phyloP scores from a whole-genome alignment of 2,329 filamentous ascomycete genomes.

The Lachnellula arida region DNA sequence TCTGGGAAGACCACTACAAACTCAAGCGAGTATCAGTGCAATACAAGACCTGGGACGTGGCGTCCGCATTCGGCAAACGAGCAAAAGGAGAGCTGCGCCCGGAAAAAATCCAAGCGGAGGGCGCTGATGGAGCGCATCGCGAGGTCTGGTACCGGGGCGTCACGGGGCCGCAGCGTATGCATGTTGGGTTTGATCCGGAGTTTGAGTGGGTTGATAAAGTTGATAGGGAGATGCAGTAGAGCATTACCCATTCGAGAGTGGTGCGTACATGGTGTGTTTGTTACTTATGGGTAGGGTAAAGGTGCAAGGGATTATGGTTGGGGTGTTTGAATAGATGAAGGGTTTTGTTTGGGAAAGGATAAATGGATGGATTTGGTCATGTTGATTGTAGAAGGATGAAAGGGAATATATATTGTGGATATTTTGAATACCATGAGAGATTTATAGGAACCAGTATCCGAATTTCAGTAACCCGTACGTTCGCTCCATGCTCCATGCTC shows the following conservation, averaged over 20 bases:
- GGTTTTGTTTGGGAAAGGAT: too few relatives aligned
- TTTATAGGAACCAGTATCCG: too few relatives aligned
- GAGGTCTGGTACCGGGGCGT: not conserved
- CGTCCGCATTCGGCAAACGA: slow-evolving; percentile 1
- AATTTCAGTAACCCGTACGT: too few relatives aligned
- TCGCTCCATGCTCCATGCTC: too few relatives aligned
- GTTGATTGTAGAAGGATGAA: too few relatives aligned
- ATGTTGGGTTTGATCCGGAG: not conserved
- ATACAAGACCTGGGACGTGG: not conserved
- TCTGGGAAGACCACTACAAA: slow-evolving; percentile 5
- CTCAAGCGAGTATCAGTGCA: not conserved
- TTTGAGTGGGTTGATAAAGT: not conserved
- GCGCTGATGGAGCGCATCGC: not conserved
- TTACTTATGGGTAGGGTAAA: too few relatives aligned
- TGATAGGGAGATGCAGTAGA: not conserved
- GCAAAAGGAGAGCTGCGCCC: not conserved
- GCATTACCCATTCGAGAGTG: not conserved
- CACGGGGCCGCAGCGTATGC: not conserved
- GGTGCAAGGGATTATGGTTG: too few relatives aligned
- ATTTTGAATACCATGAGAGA: too few relatives aligned
- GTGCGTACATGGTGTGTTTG: too few relatives aligned
- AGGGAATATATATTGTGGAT: too few relatives aligned
- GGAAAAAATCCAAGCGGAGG: not conserved
- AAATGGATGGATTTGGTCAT: too few relatives aligned
- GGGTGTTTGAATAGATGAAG: too few relatives aligned